Evolutionary conservation across 257 asterid species (phyloP), one percentile per base, ranked within the genome.

Genomic region (Solanum okadae): DNA sequence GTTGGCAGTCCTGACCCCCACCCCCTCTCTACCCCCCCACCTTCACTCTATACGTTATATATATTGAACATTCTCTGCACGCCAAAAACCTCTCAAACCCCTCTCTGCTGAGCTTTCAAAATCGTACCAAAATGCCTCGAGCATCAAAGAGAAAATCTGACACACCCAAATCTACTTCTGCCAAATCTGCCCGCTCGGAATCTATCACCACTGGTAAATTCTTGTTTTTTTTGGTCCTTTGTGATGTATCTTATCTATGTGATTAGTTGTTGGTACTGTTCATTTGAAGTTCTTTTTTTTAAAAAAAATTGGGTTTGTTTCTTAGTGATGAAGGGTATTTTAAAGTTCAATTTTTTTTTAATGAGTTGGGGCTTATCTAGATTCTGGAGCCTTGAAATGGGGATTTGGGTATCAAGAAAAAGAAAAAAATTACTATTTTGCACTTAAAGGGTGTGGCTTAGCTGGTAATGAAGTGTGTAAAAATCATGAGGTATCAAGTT

Each of bases 91-190:
- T 71, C 90, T 37, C 29, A 61, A 71, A 67, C 49, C 46, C 79
- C 88, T 34, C 86, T 82, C 23, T 40, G 22, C 13, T 44, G 37
- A 16, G 85, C 25, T 79, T 82, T 46, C 40, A 38, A 85, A 70
- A 88, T 75, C 40, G 56, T 65, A 61, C 76, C 83, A 52, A 76
- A 96, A 91, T 96, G 82, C 92, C 96, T 83, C 95, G 98, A 85
- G 92, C 93, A 10, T 92, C 98, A 37, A 95, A 95, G 94, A 89
- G 98, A 83, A 94, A 94, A 89, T 91, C 98, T n/a, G 94, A 94
- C 86, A 65, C 90, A 31, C 90, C 91, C 35, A 87, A 33, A 92
- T 77, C 95, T 29, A 84, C 89, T 72, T 79, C 96, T 67, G 91
- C 90, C 76, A 95, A 95, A 89, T 77, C 77, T 89, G 63, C 93